Percentiles rank a stretch among this genome's conserved stretches.
Conservation (phyloP, 2,329 filamentous ascomycete species). For the Teratosphaeria zuluensis region DNA sequence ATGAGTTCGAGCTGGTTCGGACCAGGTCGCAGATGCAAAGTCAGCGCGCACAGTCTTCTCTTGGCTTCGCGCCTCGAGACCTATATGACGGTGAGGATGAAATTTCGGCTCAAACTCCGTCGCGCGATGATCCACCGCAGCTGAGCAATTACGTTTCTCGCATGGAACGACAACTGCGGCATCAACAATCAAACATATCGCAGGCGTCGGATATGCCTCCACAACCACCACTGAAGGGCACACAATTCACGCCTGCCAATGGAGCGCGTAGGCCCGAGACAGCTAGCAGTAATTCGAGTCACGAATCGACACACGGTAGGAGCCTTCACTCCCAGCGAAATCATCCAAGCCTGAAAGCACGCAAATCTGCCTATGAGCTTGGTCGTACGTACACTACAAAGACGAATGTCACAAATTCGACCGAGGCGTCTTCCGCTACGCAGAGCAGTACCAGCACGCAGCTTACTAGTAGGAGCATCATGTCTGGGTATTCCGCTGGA, state of each 20-base stretch:
- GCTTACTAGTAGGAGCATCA: constrained; percentile 73
- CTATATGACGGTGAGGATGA: constrained; percentile 39
- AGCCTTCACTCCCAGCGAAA: constrained; percentile 33
- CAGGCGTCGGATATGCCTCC: constrained; percentile 28
- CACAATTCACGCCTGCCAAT: constrained; percentile 12
- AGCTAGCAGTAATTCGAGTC: constrained; percentile 18
- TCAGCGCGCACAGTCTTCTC: constrained; percentile 59
- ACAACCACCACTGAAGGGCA: constrained; percentile 21
- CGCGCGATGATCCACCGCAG: constrained; percentile 51
- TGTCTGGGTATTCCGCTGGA: constrained; percentile 87
- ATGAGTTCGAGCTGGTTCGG: constrained; percentile 60
- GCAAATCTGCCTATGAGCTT: constrained; percentile 73
- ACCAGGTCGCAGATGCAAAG: constrained; percentile 22
- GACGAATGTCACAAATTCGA: constrained; percentile 72
- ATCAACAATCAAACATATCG: constrained; percentile 48
- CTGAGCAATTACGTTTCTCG: constrained; percentile 80
- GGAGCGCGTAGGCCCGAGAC: constrained; percentile 16
- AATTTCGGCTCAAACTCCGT: constrained; percentile 31
- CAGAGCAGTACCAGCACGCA: constrained; percentile 65
- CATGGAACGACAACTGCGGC: constrained; percentile 75
- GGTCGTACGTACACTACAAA: constrained; percentile 74
- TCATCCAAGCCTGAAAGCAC: constrained; percentile 39
- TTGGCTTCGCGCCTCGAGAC: constrained; percentile 49
- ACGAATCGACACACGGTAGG: constrained; percentile 9
- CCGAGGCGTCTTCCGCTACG: constrained; percentile 39